Base-by-base conservation (phyloP, 768 basidiomycete species). In the Ephemerocybe angulata region DNA sequence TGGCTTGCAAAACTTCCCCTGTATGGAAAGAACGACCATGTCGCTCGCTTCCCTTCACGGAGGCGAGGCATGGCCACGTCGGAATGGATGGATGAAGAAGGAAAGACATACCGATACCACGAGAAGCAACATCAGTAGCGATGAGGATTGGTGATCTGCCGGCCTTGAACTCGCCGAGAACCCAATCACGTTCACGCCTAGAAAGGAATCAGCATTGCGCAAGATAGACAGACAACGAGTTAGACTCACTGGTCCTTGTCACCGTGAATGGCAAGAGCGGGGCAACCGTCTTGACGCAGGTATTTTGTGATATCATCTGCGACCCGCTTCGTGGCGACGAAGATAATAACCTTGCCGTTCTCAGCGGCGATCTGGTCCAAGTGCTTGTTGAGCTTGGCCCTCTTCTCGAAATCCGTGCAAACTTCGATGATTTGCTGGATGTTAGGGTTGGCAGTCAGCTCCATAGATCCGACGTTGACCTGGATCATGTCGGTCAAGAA, bases 281-380 rank as follows among this genome's bases (percentile, higher is more conserved):
- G 97, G 97, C 97, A 99, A 13, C 97, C 97, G 65, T 99, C 97
- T 78, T 91, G 89, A 56, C 97, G 88, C 55, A 99, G 79, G 65
- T 93, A 95, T 73, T 98, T 98, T n/a, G 97, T 99, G 64, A 99
- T 89, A 60, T 99, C 97, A 70, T 99, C 97, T 50, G 97, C 97
- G 55, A 96, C 92, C 44, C 96, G 83, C 75, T 98, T 99, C 21
- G 97, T 99, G 21, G 87, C 94, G 57, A 98, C 94, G 70, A 99
- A 99, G 67, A 99, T 99, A 60, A 99, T 81, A 43, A 99, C 97
- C 73, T 99, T 99, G 44, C 94, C 97, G 67, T 97, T 95, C 74
- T 98, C 94, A 46, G 87, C 78, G 58, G 92, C 93, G 73, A 98
- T 98, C 72, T 91, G 86, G 65, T 98, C 96, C 62, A 99, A 84